phyloP scores from a whole-genome alignment of 768 basidiomycete genomes.

The Lactifluus pinguis region DNA sequence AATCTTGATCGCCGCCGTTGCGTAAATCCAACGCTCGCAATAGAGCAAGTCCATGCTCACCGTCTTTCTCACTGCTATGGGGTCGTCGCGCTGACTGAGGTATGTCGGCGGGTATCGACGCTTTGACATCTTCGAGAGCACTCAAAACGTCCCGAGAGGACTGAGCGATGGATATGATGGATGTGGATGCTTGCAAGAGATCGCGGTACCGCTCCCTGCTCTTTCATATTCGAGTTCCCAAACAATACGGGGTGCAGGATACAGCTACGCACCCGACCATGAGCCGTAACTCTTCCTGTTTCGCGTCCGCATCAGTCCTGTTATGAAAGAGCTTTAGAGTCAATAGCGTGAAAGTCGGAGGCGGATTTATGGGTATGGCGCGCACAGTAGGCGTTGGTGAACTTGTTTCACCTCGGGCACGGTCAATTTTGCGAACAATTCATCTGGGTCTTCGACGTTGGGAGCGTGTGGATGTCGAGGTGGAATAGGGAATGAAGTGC shows the following conservation, averaged over 20 bases:
- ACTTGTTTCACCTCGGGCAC: slow-evolving; percentile 59
- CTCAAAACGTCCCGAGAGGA: slow-evolving; percentile 58
- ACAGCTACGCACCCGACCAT: slow-evolving; percentile 80
- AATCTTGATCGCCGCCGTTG: slow-evolving; percentile 34
- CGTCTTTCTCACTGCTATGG: slow-evolving; percentile 11
- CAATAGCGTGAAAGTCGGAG: background rate
- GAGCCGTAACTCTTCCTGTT: slow-evolving; percentile 77
- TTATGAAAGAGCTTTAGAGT: slow-evolving; percentile 3
- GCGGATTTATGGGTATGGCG: background rate
- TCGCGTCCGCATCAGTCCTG: slow-evolving; percentile 62
- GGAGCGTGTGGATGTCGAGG: background rate
- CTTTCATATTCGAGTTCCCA: slow-evolving; percentile 43
- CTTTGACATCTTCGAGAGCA: slow-evolving; percentile 54
- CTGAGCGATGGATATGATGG: slow-evolving; percentile 66
- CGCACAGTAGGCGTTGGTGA: slow-evolving; percentile 61
- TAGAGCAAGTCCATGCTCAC: slow-evolving; percentile 2
- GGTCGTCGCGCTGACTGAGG: slow-evolving; percentile 5
- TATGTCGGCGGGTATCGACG: slow-evolving; percentile 33
- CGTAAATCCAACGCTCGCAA: background rate
- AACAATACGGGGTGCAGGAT: background rate
- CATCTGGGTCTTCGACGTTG: slow-evolving; percentile 49
- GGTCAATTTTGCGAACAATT: slow-evolving; percentile 63
- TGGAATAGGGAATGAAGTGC: background rate
- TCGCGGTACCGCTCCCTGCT: slow-evolving; percentile 84
- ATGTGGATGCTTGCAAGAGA: slow-evolving; percentile 75